Conservation (phyloP, 2,329 filamentous ascomycete genomes). For the Lizonia empirigonia region DNA sequence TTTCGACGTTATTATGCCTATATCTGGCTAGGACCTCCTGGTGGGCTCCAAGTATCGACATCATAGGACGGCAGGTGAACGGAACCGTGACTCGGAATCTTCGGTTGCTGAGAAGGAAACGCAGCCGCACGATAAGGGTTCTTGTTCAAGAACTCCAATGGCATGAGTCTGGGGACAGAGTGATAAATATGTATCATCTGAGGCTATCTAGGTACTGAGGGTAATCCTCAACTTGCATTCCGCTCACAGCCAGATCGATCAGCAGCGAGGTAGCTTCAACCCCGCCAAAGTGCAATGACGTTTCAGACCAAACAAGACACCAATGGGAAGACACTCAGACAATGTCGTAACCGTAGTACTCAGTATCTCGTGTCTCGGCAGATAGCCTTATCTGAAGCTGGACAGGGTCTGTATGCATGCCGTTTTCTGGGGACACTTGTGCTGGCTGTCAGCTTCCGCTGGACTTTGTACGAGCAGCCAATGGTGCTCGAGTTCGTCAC, state of each 20-base stretch:
- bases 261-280: conserved; percentile 21
- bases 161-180: not conserved
- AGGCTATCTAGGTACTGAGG: conserved; percentile 11
- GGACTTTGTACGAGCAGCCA: conserved; percentile 33
- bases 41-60: conserved; percentile 16
- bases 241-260: not conserved
- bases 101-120: not conserved
- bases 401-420: conserved; percentile 14
- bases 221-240: not conserved
- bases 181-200: not conserved
- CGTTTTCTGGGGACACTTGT: conserved; percentile 18
- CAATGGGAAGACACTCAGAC: conserved; percentile 25
- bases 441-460: conserved; percentile 28
- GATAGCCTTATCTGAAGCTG: conserved; percentile 37
- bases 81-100: not conserved
- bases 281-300: conserved; percentile 40
- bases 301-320: conserved; percentile 18
- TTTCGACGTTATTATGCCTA: conserved; percentile 21
- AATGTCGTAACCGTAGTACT: conserved; percentile 33
- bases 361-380: conserved; percentile 21
- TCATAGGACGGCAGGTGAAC: conserved; percentile 3
- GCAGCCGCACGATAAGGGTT: not conserved
- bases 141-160: not conserved
- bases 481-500: conserved; percentile 3
- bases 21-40: conserved; percentile 28